These are phyloP conservation scores for Mortierella alpina DNA, from an alignment of 192 early-diverging fungal genomes.

Conservation along the genomic window DNA sequence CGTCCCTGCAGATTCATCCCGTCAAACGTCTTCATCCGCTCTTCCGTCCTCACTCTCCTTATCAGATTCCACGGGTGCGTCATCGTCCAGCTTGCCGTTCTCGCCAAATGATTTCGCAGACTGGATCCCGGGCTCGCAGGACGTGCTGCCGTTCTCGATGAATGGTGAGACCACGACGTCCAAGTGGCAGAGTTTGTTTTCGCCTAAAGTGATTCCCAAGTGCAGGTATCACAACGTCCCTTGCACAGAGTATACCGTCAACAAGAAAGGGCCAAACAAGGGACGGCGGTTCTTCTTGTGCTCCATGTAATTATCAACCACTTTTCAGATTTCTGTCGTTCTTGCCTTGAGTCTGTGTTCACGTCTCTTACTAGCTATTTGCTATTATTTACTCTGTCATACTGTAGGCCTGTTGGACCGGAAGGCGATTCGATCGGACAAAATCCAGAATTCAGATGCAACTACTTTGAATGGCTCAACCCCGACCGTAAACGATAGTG, in stretches of 20 bases:
- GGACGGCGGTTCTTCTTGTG: constrained; percentile 77
- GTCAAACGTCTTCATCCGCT: not conserved
- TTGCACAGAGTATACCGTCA: constrained; percentile 72
- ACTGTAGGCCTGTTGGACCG: constrained; percentile 33
- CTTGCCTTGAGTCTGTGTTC: not conserved
- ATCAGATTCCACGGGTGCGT: constrained; percentile 1
- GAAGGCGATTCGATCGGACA: constrained; percentile 36
- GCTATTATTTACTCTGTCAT: not conserved
- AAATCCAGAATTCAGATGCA: constrained; percentile 34
- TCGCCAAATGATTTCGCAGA: constrained; percentile 44
- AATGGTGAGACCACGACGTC: constrained; percentile 45
- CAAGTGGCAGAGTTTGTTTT: constrained; percentile 72
- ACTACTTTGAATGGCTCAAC: constrained; percentile 48
- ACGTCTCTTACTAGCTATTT: not conserved
- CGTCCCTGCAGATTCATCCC: not conserved
- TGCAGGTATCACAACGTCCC: constrained; percentile 72
- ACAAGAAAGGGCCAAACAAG: constrained; percentile 78
- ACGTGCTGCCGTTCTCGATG: constrained; percentile 26
- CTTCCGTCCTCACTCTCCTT: not conserved
- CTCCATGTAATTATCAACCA: constrained; percentile 5
- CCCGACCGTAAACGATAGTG: constrained; percentile 20
- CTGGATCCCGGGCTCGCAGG: constrained; percentile 40
- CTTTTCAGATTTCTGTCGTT: not conserved
- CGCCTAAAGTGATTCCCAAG: constrained; percentile 58
- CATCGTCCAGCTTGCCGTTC: constrained; percentile 7